phyloP scores from a whole-genome alignment of 2,329 filamentous ascomycete genomes.

The Diaporthe amygdali region DNA sequence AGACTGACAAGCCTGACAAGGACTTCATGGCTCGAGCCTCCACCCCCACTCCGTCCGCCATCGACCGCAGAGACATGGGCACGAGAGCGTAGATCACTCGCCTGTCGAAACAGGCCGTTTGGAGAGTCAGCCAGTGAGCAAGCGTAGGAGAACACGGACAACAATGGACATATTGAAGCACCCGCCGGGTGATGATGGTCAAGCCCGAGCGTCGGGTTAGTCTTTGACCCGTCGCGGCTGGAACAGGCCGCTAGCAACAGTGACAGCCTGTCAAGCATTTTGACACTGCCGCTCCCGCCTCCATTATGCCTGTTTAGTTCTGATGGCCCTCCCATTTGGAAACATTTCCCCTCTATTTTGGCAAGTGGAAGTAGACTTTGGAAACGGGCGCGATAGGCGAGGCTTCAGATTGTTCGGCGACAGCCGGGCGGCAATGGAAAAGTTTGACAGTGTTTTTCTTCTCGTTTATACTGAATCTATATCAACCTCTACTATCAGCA shows the following conservation, averaged over 20 bases:
- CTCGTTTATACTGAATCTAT: background rate
- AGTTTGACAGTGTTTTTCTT: background rate
- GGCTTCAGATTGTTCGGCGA: too few relatives aligned
- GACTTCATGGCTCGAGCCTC: background rate
- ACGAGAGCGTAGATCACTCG: background rate
- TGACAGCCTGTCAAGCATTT: background rate
- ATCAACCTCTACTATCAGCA: too few relatives aligned
- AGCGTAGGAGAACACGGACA: background rate
- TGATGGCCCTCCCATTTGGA: background rate
- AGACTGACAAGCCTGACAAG: background rate
- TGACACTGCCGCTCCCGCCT: background rate
- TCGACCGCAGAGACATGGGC: background rate
- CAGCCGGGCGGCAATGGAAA: background rate
- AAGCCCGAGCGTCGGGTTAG: background rate
- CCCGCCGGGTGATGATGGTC: background rate
- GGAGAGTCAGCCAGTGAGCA: background rate
- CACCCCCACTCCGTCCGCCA: background rate
- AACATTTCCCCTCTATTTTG: too few relatives aligned
- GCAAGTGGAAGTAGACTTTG: background rate
- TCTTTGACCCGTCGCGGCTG: background rate
- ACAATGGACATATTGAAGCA: background rate
- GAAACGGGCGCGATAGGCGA: background rate
- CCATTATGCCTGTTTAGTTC: background rate
- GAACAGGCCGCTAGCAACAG: background rate
- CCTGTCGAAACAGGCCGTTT: background rate